These are phyloP conservation scores for Cicer yamashitae DNA, from an alignment of 306 rosid genomes.

Conservation along the genomic window DNA sequence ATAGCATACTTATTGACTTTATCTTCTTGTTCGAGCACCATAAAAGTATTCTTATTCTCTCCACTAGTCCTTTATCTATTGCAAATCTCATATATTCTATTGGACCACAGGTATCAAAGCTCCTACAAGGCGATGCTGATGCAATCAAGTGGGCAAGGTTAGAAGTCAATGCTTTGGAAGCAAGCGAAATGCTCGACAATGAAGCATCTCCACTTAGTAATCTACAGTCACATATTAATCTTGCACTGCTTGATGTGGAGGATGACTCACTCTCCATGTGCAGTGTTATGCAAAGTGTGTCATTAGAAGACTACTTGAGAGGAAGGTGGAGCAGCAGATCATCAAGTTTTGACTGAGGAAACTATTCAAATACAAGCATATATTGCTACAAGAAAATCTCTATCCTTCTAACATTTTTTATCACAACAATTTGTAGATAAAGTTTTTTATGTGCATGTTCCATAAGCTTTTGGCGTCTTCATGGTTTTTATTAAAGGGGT, in stretches of 20 bases:
- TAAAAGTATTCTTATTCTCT: conserved; percentile 13
- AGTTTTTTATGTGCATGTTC: conserved; percentile 42
- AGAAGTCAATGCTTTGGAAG: conserved; percentile 59
- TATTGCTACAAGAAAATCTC: conserved; percentile 32
- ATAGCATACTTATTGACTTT: conserved; percentile 29
- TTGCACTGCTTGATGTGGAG: conserved; percentile 92
- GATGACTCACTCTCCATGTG: conserved; percentile 90
- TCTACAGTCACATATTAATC: conserved; percentile 82
- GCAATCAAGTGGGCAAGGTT: conserved; percentile 83
- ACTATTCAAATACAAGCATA: conserved; percentile 25
- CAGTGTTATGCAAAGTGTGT: conserved; percentile 77
- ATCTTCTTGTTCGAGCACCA: conserved; percentile 41
- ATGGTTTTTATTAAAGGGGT: conserved; percentile 54
- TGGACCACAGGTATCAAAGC: conserved; percentile 74
- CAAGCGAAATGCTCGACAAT: conserved; percentile 57
- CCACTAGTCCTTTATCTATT: conserved; percentile 1
- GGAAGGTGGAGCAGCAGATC: conserved; percentile 97
- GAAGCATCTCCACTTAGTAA: conserved; percentile 71
- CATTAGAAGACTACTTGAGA: conserved; percentile 82
- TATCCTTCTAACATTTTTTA: conserved; percentile 35
- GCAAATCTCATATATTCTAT: conserved; percentile 22
- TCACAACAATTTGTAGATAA: conserved; percentile 56
- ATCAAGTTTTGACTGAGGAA: conserved; percentile 87
- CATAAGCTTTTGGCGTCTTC: conserved; percentile 28
- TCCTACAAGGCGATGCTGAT: conserved; percentile 78